phyloP scores from a whole-genome alignment of 257 asterid genomes.

The Hygrophila difformis region DNA sequence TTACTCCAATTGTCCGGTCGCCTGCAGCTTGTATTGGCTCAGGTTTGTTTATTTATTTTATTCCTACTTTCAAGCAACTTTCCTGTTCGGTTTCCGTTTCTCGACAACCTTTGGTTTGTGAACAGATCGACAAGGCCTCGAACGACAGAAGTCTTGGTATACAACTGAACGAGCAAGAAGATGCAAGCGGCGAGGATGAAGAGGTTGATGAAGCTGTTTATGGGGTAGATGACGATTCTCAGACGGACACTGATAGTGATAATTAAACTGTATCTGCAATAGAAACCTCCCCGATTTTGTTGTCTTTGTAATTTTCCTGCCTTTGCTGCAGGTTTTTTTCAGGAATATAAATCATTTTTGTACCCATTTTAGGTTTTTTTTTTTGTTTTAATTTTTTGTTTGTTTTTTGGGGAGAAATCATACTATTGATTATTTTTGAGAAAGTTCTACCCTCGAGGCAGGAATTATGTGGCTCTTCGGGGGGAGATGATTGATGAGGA shows the following conservation, averaged over 20 bases:
- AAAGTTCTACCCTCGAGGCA: no score
- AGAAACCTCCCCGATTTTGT: conserved; percentile 5
- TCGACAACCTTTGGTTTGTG: not conserved
- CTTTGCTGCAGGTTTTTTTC: no score
- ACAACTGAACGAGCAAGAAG: conserved; percentile 27
- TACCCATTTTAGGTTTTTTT: no score
- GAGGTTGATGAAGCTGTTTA: conserved; percentile 69
- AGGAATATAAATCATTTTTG: no score
- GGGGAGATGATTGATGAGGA: no score
- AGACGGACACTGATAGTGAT: conserved; percentile 48
- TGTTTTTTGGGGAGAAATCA: no score
- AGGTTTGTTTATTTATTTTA: conserved; percentile 35
- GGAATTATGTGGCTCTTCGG: no score
- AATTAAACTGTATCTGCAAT: conserved; percentile 24
- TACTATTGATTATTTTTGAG: no score
- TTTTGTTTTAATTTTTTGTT: no score
- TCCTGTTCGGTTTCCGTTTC: not conserved
- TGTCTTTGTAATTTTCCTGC: conserved; percentile 4
- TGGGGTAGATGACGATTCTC: conserved; percentile 66
- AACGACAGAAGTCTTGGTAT: conserved; percentile 18
- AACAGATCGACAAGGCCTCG: conserved; percentile 56
- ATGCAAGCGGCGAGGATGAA: conserved; percentile 71
- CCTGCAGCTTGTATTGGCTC: conserved; percentile 78
- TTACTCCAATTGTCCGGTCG: conserved; percentile 82
- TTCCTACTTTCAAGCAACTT: not conserved